phyloP scores from a whole-genome alignment of 2,329 filamentous ascomycete genomes.

The Pezicula neosporulosa region DNA sequence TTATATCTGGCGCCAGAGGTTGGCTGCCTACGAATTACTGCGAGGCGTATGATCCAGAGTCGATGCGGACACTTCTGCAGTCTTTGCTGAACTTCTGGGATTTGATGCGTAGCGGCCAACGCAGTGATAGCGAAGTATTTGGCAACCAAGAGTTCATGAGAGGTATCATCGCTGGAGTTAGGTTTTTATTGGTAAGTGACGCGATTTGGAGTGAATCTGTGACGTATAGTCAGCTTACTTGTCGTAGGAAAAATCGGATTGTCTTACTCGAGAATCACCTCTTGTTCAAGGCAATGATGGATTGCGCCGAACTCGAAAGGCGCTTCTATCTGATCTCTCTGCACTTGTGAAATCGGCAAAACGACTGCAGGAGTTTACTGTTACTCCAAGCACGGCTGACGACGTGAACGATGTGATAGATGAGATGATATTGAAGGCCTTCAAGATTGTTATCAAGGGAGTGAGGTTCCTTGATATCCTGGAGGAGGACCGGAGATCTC shows the following conservation, averaged over 20 bases:
- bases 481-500: conserved; percentile 56
- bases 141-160: conserved; percentile 92
- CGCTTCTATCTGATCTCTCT: conserved; percentile 83
- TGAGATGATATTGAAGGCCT: conserved; percentile 89
- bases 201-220: background rate
- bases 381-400: conserved; percentile 42
- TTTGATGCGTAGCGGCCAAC: conserved; percentile 72
- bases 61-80: conserved; percentile 80
- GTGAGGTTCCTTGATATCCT: conserved; percentile 87
- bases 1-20: conserved; percentile 81
- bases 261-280: conserved; percentile 76
- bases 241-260: conserved; percentile 77
- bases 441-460: conserved; percentile 88
- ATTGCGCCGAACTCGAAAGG: conserved; percentile 79
- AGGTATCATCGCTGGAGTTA: conserved; percentile 88
- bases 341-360: conserved; percentile 87
- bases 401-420: conserved; percentile 77
- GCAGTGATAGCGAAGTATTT: conserved; percentile 75
- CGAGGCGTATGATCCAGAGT: conserved; percentile 85
- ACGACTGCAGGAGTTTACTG: conserved; percentile 69
- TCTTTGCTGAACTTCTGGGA: conserved; percentile 93
- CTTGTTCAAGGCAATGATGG: conserved; percentile 73
- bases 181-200: conserved; percentile 75
- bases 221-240: conserved; percentile 9
- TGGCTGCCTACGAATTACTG: conserved; percentile 99